Base-by-base conservation (phyloP, 768 basidiomycete species). In the Cystobasidium onofrii region DNA sequence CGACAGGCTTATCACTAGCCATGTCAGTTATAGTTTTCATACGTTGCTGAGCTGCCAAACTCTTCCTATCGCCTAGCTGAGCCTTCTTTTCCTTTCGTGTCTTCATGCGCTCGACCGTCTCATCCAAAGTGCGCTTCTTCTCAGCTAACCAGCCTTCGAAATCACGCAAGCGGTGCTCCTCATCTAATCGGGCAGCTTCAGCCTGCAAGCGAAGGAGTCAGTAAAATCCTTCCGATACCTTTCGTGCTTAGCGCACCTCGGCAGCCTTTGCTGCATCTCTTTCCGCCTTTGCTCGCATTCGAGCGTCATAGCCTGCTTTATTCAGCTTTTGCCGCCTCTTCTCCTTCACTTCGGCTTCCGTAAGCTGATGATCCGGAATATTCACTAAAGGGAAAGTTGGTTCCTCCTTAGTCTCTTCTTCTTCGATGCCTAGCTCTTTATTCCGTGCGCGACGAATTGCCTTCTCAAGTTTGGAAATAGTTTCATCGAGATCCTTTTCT, bases 21-120 rank as follows among this genome's bases (percentile, higher is more conserved):
- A 99, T 83, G 57, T 87, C 89, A 0, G 95, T 92, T 41, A 99
- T 96, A 75, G 86, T 90, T 83, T 95, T 95, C 95, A 97, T 96
- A 76, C 94, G 84, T 34, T 89, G 90, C 81, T 98, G 96, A 0
- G 94, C 88, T 20, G 92, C 94, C 15, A 94, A 91, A 76, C 91
- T 92, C 82, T 97, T 96, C 64, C 96, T 84, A 80, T 99, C 93
- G 33, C 85, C 88, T 60, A 98, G 82, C 17, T 92, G 92, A 73
- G 75, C 78, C 52, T 78, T 78, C 54, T n/a, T 66, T 74, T 78
- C 77, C 44, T 87, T 86, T 57, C 96, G 85, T 25, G 91, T 91
- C 78, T 90, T 91, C 82, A 98, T 92, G 76, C 89, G 88, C 54
- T 79, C 84, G 84, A 98, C 92, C 66, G 95, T 82, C 1, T 84